These are phyloP conservation scores for Funneliformis mosseae DNA, from an alignment of 192 early-diverging fungal species.

Conservation along the genomic window DNA sequence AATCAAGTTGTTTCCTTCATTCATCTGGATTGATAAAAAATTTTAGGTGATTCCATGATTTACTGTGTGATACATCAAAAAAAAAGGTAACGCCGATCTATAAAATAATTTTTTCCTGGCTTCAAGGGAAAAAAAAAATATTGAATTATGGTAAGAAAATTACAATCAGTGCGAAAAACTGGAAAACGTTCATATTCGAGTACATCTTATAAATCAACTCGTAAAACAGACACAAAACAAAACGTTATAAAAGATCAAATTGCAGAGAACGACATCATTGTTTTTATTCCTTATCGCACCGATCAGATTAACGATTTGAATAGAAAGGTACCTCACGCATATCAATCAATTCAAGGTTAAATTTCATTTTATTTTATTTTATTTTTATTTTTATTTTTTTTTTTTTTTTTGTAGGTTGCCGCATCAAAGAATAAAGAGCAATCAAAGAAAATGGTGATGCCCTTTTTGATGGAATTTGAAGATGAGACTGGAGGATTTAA, in stretches of 20 bases:
- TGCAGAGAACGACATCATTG: not conserved
- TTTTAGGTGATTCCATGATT: no score
- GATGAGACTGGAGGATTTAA: not conserved
- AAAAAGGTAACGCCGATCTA: no score
- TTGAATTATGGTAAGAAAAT: not conserved
- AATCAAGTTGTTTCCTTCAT: no score
- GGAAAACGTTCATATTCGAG: not conserved
- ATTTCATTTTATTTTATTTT: no score
- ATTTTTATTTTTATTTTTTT: no score
- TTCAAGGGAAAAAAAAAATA: not conserved
- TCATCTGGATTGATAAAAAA: no score
- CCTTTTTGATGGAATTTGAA: not conserved
- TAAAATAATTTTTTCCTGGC: not conserved
- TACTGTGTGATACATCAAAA: no score
- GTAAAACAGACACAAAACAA: not conserved
- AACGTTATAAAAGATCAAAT: not conserved
- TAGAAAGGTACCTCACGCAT: not conserved
- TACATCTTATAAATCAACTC: not conserved
- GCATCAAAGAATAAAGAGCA: not conserved
- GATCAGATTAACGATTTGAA: not conserved
- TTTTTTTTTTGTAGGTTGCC: not conserved
- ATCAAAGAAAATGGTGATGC: not conserved
- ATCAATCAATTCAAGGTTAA: no score
- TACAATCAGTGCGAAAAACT: not conserved
- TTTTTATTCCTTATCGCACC: not conserved